These are phyloP conservation scores for Chaetomium olivaceum DNA, from an alignment of 2,329 filamentous ascomycete species.

Conservation along the genomic window DNA sequence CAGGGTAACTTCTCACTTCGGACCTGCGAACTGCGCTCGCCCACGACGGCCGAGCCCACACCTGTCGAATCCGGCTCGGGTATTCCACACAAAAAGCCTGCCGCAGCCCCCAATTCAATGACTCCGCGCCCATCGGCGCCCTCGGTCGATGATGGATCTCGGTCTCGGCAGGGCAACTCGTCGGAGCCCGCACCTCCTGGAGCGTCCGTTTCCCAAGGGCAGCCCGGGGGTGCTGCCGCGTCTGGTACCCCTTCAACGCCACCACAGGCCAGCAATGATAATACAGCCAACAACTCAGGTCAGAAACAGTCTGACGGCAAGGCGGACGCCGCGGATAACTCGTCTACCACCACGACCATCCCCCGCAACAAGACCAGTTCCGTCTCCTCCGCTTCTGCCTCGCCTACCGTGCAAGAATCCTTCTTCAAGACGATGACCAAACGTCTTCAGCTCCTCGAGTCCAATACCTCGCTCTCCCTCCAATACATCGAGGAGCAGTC, in stretches of 20 bases:
- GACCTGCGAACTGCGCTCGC: conserved; percentile 33
- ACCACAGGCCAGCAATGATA: conserved; percentile 13
- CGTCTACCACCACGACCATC: conserved; percentile 29
- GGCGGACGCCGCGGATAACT: conserved; percentile 12
- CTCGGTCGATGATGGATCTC: conserved; percentile 14
- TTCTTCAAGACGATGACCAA: conserved; percentile 98
- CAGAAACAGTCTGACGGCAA: conserved; percentile 20
- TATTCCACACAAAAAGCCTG: conserved; percentile 12
- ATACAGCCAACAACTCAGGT: conserved; percentile 9
- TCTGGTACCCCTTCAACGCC: conserved; percentile 6
- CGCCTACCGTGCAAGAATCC: conserved; percentile 89
- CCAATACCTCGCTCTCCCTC: conserved; percentile 87
- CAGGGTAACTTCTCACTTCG: conserved; percentile 25
- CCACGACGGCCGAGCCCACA: conserved; percentile 33
- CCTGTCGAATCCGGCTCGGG: conserved; percentile 25
- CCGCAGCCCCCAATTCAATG: conserved; percentile 13
- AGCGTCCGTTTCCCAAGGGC: conserved; percentile 13
- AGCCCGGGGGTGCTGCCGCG: conserved; percentile 16
- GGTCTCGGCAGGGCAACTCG: conserved; percentile 15
- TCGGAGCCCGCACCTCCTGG: conserved; percentile 16
- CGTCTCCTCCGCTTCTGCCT: conserved; percentile 50
- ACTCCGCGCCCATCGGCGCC: conserved; percentile 18
- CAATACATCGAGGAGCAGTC: conserved; percentile 98
- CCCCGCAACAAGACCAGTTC: conserved; percentile 42
- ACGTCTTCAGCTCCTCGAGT: conserved; percentile 84